Conservation (phyloP, 2,329 filamentous ascomycete genomes). For the Penicillium nordicum region DNA sequence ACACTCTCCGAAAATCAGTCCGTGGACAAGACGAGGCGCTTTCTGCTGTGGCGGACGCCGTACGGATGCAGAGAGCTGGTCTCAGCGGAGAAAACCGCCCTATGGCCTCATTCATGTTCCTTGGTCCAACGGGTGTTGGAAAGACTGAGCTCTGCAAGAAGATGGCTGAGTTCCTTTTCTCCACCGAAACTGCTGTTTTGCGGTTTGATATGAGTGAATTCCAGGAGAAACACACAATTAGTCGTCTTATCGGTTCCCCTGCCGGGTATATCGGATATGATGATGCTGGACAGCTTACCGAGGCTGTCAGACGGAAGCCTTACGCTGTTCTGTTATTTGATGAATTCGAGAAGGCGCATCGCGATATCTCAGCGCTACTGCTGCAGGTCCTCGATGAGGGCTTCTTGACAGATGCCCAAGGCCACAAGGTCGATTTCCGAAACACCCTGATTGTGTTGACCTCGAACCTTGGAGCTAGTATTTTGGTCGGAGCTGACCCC, state of each 20-base stretch:
- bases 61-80: constrained; percentile 88
- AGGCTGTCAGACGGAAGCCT: constrained; percentile 89
- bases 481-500: constrained; percentile 73
- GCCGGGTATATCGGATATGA: constrained; percentile 97
- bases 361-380: constrained; percentile 86
- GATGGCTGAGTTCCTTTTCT: constrained; percentile 88
- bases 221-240: constrained; percentile 95
- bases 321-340: constrained; percentile 95
- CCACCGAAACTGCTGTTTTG: constrained; percentile 83
- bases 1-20: constrained; percentile 75
- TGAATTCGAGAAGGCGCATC: constrained; percentile 96
- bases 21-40: constrained; percentile 93
- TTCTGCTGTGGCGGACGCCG: constrained; percentile 84
- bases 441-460: constrained; percentile 97
- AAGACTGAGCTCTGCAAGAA: constrained; percentile 98
- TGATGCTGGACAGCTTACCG: constrained; percentile 91
- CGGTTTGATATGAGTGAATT: constrained; percentile 98
- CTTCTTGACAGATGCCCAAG: constrained; percentile 90
- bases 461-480: constrained; percentile 89
- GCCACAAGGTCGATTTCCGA: constrained; percentile 93
- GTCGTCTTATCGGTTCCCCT: constrained; percentile 83
- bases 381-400: constrained; percentile 95
- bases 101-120: constrained; percentile 93
- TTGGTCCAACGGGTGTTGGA: constrained; percentile 92
- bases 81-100: constrained; percentile 88